Conservation (phyloP, 139 green algal species). For the Chlorella sp. region DNA sequence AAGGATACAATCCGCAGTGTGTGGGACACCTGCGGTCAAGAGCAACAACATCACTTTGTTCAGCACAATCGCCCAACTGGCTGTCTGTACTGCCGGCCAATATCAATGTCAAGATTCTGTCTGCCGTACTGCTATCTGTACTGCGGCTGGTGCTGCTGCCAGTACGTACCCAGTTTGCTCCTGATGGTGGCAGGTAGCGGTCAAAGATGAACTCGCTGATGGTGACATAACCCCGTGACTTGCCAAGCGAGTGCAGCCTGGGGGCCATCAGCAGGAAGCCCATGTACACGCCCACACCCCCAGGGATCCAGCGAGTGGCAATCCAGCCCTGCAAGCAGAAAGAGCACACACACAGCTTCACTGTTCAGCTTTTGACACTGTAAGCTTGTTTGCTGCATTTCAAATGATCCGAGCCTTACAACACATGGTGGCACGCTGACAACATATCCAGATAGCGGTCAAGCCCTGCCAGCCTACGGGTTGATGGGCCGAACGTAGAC, state of each 20-base stretch:
- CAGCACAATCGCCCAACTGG: too few species aligned
- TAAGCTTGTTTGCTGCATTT: too few species aligned
- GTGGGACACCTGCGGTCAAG: constrained; percentile 19
- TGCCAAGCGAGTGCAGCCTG: constrained; percentile 30
- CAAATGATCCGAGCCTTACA: too few species aligned
- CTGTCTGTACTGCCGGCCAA: not conserved
- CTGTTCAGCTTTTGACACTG: too few species aligned
- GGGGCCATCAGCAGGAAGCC: constrained; percentile 32
- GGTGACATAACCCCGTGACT: constrained; percentile 38
- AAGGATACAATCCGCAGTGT: constrained; percentile 25
- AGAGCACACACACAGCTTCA: too few species aligned
- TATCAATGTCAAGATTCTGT: not conserved
- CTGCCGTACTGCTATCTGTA: not conserved
- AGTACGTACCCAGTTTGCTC: constrained; percentile 14
- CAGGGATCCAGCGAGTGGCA: constrained; percentile 38
- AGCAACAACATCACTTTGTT: not conserved
- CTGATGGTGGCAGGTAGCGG: constrained; percentile 21
- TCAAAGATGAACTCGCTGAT: constrained; percentile 31
- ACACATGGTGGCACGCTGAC: too few species aligned
- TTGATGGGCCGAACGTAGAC: too few species aligned
- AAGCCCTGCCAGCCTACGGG: too few species aligned
- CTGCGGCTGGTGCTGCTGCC: not conserved
- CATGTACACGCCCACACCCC: constrained; percentile 34
- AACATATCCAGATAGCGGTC: too few species aligned
- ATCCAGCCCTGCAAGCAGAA: constrained; percentile 35